Conservation (phyloP, 2,329 filamentous ascomycete genomes). For the Aspergillus tanneri region DNA sequence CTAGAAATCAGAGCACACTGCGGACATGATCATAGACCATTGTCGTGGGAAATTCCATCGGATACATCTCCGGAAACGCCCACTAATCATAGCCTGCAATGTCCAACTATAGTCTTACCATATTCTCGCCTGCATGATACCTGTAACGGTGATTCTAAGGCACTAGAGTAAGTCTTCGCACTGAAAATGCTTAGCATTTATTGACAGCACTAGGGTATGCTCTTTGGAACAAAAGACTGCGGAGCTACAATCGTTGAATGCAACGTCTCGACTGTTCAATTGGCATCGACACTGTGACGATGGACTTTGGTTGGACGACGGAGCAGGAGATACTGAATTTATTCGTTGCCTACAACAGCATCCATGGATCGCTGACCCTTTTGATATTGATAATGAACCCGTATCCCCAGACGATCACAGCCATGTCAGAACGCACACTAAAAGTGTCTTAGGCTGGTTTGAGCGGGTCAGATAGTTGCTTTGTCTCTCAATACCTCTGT, state of each 20-base stretch:
- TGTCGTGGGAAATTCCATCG: slow-evolving; percentile 20
- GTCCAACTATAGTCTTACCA: no score
- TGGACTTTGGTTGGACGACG: slow-evolving; percentile 27
- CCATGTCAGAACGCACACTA: no score
- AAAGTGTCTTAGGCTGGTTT: no score
- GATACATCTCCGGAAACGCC: no score
- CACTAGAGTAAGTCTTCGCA: slow-evolving; percentile 14
- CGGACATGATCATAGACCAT: slow-evolving; percentile 7
- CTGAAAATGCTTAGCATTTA: not conserved
- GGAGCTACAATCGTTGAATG: slow-evolving; percentile 17
- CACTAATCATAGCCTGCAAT: no score
- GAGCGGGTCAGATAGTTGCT: no score
- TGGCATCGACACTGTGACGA: slow-evolving; percentile 25
- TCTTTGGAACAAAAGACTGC: slow-evolving; percentile 9
- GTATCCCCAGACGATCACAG: no score
- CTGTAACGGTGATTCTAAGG: no score
- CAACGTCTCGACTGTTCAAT: slow-evolving; percentile 25
- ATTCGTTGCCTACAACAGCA: slow-evolving; percentile 21
- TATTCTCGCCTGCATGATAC: no score
- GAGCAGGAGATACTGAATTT: slow-evolving; percentile 13
- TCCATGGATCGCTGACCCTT: slow-evolving; percentile 25
- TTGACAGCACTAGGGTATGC: slow-evolving; percentile 6
- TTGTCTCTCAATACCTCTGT: no score
- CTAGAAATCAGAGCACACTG: slow-evolving; percentile 4
- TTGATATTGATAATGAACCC: slow-evolving; percentile 3